Evolutionary conservation across 441 rosid genomes (phyloP).

Genomic region (Erodium moschatum): DNA sequence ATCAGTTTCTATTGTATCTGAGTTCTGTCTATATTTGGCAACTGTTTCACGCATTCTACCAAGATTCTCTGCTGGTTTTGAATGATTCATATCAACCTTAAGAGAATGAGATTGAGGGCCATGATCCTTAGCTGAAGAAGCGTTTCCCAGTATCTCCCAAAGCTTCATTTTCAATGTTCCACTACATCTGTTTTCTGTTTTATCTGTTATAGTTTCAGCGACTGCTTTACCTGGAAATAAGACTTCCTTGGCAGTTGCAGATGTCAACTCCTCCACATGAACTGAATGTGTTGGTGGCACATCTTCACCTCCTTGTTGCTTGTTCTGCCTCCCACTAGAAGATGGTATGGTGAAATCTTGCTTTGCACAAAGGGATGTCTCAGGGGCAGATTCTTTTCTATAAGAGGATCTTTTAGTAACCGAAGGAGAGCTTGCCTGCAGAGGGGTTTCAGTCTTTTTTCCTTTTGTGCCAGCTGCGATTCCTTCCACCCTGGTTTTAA

Average conservation of each 20-base stretch:
- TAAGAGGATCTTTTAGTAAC: slow-evolving; percentile 34
- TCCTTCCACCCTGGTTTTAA: slow-evolving; percentile 26
- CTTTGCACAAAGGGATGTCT: slow-evolving; percentile 23
- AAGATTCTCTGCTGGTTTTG: slow-evolving; percentile 26
- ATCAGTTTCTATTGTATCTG: slow-evolving; percentile 75
- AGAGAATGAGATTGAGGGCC: slow-evolving; percentile 33
- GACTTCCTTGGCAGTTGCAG: slow-evolving; percentile 33
- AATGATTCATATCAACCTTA: slow-evolving; percentile 29
- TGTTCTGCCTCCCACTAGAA: slow-evolving; percentile 30
- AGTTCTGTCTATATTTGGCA: slow-evolving; percentile 38
- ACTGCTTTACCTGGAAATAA: slow-evolving; percentile 28
- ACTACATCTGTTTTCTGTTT: slow-evolving; percentile 32
- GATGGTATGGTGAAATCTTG: slow-evolving; percentile 31
- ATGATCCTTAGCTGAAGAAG: slow-evolving; percentile 54
- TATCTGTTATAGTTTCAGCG: slow-evolving; percentile 30
- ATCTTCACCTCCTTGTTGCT: slow-evolving; percentile 28
- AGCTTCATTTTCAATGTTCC: slow-evolving; percentile 69
- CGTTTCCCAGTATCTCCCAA: slow-evolving; percentile 58
- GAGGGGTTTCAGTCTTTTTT: slow-evolving; percentile 28
- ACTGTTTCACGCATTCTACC: slow-evolving; percentile 26
- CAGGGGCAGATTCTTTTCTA: slow-evolving; percentile 32
- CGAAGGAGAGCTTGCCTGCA: slow-evolving; percentile 48
- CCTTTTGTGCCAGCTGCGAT: slow-evolving; percentile 26
- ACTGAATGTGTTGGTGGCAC: slow-evolving; percentile 27
- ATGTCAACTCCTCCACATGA: slow-evolving; percentile 33